Percentiles rank a stretch among this genome's conserved stretches.
Conservation (phyloP, 2,329 filamentous ascomycete species). For the Arthrobotrys iridis region DNA sequence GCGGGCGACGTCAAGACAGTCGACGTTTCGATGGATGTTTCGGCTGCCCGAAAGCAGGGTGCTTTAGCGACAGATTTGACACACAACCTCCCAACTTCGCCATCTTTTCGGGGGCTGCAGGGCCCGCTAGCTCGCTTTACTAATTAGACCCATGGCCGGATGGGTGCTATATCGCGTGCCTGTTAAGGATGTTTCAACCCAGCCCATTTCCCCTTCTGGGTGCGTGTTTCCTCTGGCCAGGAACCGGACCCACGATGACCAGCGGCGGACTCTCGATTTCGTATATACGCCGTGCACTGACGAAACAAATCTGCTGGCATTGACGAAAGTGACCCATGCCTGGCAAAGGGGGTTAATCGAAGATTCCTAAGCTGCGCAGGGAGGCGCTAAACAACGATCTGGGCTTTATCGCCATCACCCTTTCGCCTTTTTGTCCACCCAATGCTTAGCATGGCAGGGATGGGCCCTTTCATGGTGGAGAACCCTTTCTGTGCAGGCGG, state of each 20-base stretch:
- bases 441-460: constrained; percentile 17
- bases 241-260: no score
- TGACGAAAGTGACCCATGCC: not conserved
- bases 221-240: constrained; percentile 8
- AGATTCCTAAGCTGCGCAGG: constrained; percentile 27
- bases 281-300: constrained; percentile 50
- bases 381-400: constrained; percentile 40
- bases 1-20: constrained; percentile 40
- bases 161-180: constrained; percentile 11
- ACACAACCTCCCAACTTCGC: constrained; percentile 2
- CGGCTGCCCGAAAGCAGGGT: constrained; percentile 34
- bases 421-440: not conserved
- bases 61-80: constrained; percentile 31
- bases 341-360: constrained; percentile 11
- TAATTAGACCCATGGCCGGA: not conserved
- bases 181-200: constrained; percentile 44
- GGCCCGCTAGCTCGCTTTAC: not conserved
- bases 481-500: constrained; percentile 9
- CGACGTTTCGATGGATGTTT: constrained; percentile 53
- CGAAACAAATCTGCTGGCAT: constrained; percentile 36
- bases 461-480: constrained; percentile 20
- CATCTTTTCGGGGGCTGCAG: not conserved
- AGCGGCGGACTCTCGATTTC: constrained; percentile 7
- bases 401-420: constrained; percentile 52
- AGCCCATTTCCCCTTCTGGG: constrained; percentile 15